A percentile compares a stretch with the other conserved stretches of the same genome.
These are phyloP conservation scores for Boletus nobilissimus DNA, from an alignment of 1,284 basidiomycete species.

Conservation along the genomic window DNA sequence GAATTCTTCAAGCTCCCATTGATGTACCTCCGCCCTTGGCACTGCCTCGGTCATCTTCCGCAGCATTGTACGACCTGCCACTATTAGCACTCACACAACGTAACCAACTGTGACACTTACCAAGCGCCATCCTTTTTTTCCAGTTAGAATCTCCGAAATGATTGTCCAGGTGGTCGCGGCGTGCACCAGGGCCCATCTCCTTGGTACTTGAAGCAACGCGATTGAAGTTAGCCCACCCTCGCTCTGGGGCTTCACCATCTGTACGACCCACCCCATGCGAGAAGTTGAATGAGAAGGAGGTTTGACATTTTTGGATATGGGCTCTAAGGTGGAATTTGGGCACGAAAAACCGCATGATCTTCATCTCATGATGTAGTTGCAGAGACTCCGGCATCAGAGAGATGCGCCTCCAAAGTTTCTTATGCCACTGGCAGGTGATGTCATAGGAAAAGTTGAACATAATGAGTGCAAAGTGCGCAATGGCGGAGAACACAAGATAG, in stretches of 20 bases:
- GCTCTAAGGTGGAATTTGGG: conserved; percentile 10
- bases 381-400: background rate
- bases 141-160: background rate
- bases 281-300: conserved; percentile 4
- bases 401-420: background rate
- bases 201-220: too few relatives aligned
- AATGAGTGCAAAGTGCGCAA: too few relatives aligned
- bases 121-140: background rate
- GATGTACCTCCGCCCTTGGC: background rate
- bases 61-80: background rate
- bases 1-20: background rate
- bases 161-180: background rate
- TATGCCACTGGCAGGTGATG: too few relatives aligned
- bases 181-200: too few relatives aligned
- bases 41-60: background rate
- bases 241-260: too few relatives aligned
- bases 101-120: background rate
- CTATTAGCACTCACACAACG: too few relatives aligned
- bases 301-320: conserved; percentile 10
- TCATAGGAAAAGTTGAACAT: too few relatives aligned
- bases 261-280: background rate
- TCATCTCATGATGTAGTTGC: background rate
- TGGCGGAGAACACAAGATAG: background rate
- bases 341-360: background rate
- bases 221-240: too few relatives aligned